Evolutionary conservation across 2,329 filamentous ascomycete species (phyloP), one percentile per base, ranked within the genome.

Genomic region (Talaromyces sp.): DNA sequence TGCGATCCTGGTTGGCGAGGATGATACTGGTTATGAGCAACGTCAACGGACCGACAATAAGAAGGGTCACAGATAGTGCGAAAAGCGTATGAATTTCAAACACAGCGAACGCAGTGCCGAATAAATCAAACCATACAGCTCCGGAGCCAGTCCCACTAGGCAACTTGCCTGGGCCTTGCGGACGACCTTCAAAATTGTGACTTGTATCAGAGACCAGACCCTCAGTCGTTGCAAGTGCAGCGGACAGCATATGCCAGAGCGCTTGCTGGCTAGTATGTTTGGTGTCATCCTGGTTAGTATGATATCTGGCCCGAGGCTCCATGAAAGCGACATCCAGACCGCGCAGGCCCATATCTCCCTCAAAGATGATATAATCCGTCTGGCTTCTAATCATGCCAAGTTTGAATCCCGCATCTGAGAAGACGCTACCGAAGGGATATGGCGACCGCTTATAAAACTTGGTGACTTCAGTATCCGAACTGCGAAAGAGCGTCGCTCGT

Each of bases 211-310:
- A 85, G 0, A 92, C 89, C 50, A 98, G 82, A 1, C 83, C 83
- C 71, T 89, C 83, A 24, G 91, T 87, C 0, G 93, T 95, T 7
- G 88, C 86, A 27, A 97, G 79, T 6, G 93, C 88, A 14, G 89
- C 89, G 43, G 92, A 96, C 43, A 99, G 83, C 95, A 99, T 98
- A 76, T 98, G 93, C 93, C 93, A 98, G 22, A 98, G 78, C 3
- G 86, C 88, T 60, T 85, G 81, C 65, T 76, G 74, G 64, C 77
- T 83, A 1, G 93, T 90, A 76, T 97, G 92, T 45, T 86, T 87
- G 2, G 88, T 83, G 73, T 96, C 92, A 74, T 99, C 95, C 73
- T 97, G 88, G 67, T 92, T 85, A 0, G 94, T 98, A 74, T 99
- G 95, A 72, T 99, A 99, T 65, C 91, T 84, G 22, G 92, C 86